A percentile compares a stretch with the other conserved stretches of the same genome.
Evolutionary conservation across 106 monocot genomes (phyloP).

Genomic region (Acorus gramineus): DNA sequence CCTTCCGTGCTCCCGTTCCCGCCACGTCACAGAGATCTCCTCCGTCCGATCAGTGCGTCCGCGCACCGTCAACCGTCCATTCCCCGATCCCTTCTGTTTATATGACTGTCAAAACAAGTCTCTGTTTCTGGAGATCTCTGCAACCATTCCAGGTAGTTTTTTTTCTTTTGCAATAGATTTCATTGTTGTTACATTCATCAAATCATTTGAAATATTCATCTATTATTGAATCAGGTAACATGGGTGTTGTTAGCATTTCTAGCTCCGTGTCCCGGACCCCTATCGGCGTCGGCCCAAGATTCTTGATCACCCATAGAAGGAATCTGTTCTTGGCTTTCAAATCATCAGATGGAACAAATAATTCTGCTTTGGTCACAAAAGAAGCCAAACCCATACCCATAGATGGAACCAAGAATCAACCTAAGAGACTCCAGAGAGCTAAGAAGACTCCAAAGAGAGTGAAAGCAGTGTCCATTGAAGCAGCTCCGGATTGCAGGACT

Average conservation of each 20-base stretch:
- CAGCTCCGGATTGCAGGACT: conserved; percentile 1
- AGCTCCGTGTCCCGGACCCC: conserved; percentile 39
- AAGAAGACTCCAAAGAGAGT: conserved; percentile 1
- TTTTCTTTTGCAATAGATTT: too few relatives aligned
- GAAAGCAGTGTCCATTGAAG: conserved; percentile 4
- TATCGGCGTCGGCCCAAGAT: conserved; percentile 15
- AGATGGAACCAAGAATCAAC: conserved; percentile 9
- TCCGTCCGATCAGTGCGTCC: too few relatives aligned
- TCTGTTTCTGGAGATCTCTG: too few relatives aligned
- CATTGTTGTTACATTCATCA: too few relatives aligned
- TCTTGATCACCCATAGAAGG: conserved; percentile 9
- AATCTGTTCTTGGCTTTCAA: conserved; percentile 28
- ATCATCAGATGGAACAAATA: conserved; percentile 8
- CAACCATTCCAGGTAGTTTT: too few relatives aligned
- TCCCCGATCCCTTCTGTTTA: too few relatives aligned
- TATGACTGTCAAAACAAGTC: too few relatives aligned
- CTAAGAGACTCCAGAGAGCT: conserved; percentile 23
- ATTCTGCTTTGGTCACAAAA: conserved; percentile 14
- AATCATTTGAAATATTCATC: too few relatives aligned
- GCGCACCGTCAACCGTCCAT: too few relatives aligned
- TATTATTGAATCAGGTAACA: conserved; percentile 1
- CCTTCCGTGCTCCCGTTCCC: too few relatives aligned
- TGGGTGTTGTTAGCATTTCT: conserved; percentile 45
- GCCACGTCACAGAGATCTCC: too few relatives aligned
- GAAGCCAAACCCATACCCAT: conserved; percentile 11